These are phyloP conservation scores for Yamadazyma laniorum DNA, from an alignment of 805 yeast genomes.

Conservation along the genomic window DNA sequence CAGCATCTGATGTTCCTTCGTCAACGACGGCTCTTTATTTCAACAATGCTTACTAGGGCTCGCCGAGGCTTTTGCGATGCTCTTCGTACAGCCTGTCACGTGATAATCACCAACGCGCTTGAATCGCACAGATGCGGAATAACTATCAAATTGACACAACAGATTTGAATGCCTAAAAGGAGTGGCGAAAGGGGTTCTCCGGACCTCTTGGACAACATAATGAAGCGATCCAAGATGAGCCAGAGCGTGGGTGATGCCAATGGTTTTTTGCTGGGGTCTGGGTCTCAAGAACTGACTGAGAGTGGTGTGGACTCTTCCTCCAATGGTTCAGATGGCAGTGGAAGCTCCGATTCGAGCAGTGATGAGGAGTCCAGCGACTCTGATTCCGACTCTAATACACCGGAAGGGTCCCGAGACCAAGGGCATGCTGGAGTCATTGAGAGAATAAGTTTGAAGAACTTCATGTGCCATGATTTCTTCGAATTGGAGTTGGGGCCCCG, in stretches of 20 bases:
- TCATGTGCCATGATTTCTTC: slow-evolving; percentile 89
- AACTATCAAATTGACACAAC: no score
- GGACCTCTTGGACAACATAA: neutral
- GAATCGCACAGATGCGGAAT: no score
- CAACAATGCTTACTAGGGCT: no score
- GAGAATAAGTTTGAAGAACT: slow-evolving; percentile 62
- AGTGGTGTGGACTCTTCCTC: slow-evolving; percentile 11
- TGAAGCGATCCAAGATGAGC: slow-evolving; percentile 6
- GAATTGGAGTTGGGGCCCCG: slow-evolving; percentile 72
- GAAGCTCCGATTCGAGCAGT: neutral
- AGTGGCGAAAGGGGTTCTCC: neutral
- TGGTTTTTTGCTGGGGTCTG: no score
- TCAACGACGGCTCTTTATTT: no score
- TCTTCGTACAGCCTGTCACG: no score
- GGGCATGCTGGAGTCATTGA: slow-evolving; percentile 64
- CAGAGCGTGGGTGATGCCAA: slow-evolving; percentile 1
- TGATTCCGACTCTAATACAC: slow-evolving; percentile 10
- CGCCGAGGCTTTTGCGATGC: no score
- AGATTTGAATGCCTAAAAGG: slow-evolving; percentile 5
- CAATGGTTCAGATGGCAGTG: slow-evolving; percentile 2
- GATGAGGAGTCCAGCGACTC: neutral
- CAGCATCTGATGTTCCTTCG: no score
- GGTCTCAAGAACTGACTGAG: no score
- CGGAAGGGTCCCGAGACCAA: slow-evolving; percentile 9
- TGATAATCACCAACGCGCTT: no score